These are phyloP conservation scores for Pyracantha coccinea DNA, from an alignment of 331 rosid genomes.

Conservation along the genomic window DNA sequence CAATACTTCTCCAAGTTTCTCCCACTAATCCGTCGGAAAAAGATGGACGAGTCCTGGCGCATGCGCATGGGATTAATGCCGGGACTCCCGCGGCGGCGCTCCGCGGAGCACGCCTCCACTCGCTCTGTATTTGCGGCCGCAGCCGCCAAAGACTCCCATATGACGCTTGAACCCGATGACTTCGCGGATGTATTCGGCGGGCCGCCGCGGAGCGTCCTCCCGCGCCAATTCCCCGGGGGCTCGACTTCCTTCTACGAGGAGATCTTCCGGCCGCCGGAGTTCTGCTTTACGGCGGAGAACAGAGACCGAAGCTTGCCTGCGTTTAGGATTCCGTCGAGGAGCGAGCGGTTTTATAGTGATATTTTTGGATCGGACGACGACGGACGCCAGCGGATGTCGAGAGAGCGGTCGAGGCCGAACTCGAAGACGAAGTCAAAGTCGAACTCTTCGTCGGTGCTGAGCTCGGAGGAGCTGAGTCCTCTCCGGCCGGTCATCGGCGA, in stretches of 20 bases:
- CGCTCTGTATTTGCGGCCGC: constrained; percentile 27
- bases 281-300: constrained; percentile 14
- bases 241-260: constrained; percentile 42
- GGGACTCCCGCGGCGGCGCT: constrained; percentile 40
- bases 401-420: constrained; percentile 58
- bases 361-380: constrained; percentile 70
- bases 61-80: constrained; percentile 41
- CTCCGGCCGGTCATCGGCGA: constrained; percentile 51
- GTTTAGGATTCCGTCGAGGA: constrained; percentile 56
- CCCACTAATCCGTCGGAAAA: constrained; percentile 5
- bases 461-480: constrained; percentile 89
- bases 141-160: constrained; percentile 6
- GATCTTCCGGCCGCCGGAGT: constrained; percentile 46
- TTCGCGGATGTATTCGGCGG: constrained; percentile 88
- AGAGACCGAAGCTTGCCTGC: constrained; percentile 47
- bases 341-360: constrained; percentile 41
- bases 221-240: constrained; percentile 31
- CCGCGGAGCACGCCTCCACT: constrained; percentile 29
- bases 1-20: neutral
- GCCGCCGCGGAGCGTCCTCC: constrained; percentile 66
- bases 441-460: constrained; percentile 65
- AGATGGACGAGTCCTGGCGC: constrained; percentile 71
- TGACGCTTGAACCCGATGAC: constrained; percentile 34
- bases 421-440: constrained; percentile 61
- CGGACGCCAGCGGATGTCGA: constrained; percentile 35